These are phyloP conservation scores for Plasmodium sp. DNA, from an alignment of 169 alveolate species.

Conservation along the genomic window DNA sequence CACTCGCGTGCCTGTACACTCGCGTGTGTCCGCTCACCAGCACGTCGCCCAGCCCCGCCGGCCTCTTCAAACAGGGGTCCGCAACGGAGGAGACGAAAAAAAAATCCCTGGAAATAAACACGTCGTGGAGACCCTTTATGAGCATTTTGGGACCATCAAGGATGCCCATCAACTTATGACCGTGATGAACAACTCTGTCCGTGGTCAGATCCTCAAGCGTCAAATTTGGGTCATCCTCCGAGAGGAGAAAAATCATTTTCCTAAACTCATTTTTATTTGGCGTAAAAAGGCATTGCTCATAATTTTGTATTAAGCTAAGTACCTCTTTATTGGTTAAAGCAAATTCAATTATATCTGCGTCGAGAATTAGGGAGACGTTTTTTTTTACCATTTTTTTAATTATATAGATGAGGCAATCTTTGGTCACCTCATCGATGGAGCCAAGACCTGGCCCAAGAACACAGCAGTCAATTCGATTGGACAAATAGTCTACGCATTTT, in stretches of 20 bases:
- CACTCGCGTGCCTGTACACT: background rate
- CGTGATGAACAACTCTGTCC: background rate
- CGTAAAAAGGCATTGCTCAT: slow-evolving; percentile 30
- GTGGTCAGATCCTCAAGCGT: background rate
- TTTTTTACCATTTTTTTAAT: slow-evolving; percentile 15
- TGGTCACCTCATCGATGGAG: slow-evolving; percentile 79
- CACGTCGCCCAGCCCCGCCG: slow-evolving; percentile 47
- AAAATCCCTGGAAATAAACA: slow-evolving; percentile 15
- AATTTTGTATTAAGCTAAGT: slow-evolving; percentile 15
- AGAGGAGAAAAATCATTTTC: slow-evolving; percentile 21
- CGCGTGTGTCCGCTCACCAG: slow-evolving; percentile 8
- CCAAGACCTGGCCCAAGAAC: slow-evolving; percentile 95
- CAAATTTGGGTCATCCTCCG: background rate
- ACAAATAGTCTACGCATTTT: slow-evolving; percentile 73
- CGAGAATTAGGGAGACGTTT: slow-evolving; percentile 37
- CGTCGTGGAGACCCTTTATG: slow-evolving; percentile 33
- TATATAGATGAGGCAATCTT: slow-evolving; percentile 8
- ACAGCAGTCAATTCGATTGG: slow-evolving; percentile 84
- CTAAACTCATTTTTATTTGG: slow-evolving; percentile 57
- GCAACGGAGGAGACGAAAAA: slow-evolving; percentile 32
- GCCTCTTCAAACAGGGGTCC: slow-evolving; percentile 21
- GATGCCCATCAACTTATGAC: slow-evolving; percentile 5
- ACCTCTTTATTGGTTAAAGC: background rate
- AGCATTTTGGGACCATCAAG: slow-evolving; percentile 54
- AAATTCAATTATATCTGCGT: slow-evolving; percentile 60